phyloP scores from a whole-genome alignment of 495 filamentous ascomycete genomes.

The Penicilliopsis zonata region DNA sequence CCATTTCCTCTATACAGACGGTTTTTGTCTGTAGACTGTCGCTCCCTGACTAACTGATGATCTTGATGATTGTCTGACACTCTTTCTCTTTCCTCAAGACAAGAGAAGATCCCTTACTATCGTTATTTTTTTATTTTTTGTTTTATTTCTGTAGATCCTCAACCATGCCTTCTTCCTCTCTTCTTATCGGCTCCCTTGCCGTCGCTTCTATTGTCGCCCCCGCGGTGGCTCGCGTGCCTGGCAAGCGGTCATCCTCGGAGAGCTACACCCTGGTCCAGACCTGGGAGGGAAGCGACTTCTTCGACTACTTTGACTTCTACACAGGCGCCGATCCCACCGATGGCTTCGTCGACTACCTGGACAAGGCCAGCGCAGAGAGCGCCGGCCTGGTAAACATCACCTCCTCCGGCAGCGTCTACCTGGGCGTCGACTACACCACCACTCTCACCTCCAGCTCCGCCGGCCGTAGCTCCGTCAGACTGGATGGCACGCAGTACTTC shows the following conservation, averaged over 20 bases:
- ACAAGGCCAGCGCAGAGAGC: slow-evolving; percentile 39
- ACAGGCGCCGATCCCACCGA: slow-evolving; percentile 50
- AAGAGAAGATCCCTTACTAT: neutral
- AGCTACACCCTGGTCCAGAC: slow-evolving; percentile 32
- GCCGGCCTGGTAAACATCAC: slow-evolving; percentile 44
- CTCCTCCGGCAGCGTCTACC: slow-evolving; percentile 34
- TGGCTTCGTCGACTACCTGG: slow-evolving; percentile 57
- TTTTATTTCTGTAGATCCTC: neutral
- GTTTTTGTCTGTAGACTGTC: slow-evolving; percentile 11
- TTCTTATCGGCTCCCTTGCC: slow-evolving; percentile 19
- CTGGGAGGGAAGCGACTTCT: slow-evolving; percentile 36
- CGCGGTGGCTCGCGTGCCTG: slow-evolving; percentile 3
- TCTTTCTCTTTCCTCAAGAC: slow-evolving; percentile 3
- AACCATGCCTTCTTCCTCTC: slow-evolving; percentile 9
- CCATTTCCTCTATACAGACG: slow-evolving; percentile 6
- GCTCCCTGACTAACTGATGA: slow-evolving; percentile 2
- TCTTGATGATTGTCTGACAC: slow-evolving; percentile 13
- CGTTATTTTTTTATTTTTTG: neutral
- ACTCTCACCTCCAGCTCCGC: slow-evolving; percentile 18
- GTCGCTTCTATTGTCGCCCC: slow-evolving; percentile 10
- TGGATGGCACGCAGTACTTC: slow-evolving; percentile 57
- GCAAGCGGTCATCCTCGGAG: neutral
- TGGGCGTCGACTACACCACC: slow-evolving; percentile 36
- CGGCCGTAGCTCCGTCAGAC: slow-evolving; percentile 58
- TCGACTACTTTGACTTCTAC: slow-evolving; percentile 39